Conservation (phyloP, 2,329 filamentous ascomycete genomes). For the Xylaria polymorpha region DNA sequence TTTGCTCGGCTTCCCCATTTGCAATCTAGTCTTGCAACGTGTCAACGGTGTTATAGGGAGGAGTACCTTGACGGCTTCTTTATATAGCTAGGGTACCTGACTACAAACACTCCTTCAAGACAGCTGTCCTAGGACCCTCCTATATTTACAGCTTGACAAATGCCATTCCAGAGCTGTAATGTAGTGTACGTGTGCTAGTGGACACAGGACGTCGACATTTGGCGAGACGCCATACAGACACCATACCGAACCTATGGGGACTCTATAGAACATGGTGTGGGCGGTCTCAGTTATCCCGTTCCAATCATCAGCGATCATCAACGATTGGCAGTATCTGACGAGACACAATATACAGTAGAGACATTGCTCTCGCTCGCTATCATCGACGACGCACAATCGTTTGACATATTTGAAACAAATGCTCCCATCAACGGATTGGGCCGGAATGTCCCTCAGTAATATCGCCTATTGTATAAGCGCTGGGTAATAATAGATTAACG, state of each 20-base stretch:
- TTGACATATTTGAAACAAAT: slow-evolving; percentile 36
- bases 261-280: slow-evolving; percentile 2
- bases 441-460: slow-evolving; percentile 20
- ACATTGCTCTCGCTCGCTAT: slow-evolving; percentile 11
- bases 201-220: not conserved
- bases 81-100: slow-evolving; percentile 31
- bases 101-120: slow-evolving; percentile 29
- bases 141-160: slow-evolving; percentile 36
- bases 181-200: slow-evolving; percentile 5
- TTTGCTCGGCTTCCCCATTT: slow-evolving; percentile 35
- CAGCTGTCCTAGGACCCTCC: slow-evolving; percentile 19
- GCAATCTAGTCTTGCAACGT: slow-evolving; percentile 44
- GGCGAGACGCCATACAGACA: too few relatives aligned
- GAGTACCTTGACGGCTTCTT: slow-evolving; percentile 23
- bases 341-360: slow-evolving; percentile 18
- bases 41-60: slow-evolving; percentile 42
- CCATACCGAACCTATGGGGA: slow-evolving; percentile 2
- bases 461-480: slow-evolving; percentile 26
- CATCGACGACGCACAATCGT: slow-evolving; percentile 20
- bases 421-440: slow-evolving; percentile 22
- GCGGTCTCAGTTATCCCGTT: slow-evolving; percentile 20
- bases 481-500: slow-evolving; percentile 30
- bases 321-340: slow-evolving; percentile 20
- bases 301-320: slow-evolving; percentile 20
- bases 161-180: slow-evolving; percentile 26